Conservation (phyloP, 495 filamentous ascomycete genomes). For the Lepraria neglecta region DNA sequence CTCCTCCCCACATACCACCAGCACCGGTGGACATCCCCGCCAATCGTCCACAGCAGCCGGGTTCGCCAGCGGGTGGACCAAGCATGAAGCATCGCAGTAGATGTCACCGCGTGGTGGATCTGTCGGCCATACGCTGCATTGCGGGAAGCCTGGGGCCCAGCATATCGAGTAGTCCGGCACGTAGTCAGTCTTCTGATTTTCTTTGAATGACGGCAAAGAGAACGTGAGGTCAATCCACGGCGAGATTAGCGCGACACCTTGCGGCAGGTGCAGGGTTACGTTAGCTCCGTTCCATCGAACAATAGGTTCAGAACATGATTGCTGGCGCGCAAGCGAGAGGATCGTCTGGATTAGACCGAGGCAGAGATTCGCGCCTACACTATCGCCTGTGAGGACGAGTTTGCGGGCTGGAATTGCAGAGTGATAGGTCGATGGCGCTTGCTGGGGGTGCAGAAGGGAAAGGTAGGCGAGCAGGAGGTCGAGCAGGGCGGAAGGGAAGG, state of each 20-base stretch:
- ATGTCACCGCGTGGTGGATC: conserved; percentile 50
- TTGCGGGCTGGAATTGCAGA: background rate
- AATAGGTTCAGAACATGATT: too few species aligned
- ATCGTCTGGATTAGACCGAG: conserved; percentile 1
- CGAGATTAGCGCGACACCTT: background rate
- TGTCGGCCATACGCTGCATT: conserved; percentile 54
- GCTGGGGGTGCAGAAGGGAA: background rate
- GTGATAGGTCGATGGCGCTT: background rate
- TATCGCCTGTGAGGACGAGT: background rate
- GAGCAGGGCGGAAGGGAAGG: background rate
- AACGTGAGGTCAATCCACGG: background rate
- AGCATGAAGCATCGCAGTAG: conserved; percentile 49
- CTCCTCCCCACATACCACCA: conserved; percentile 57
- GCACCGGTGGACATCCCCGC: conserved; percentile 54
- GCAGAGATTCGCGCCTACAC: conserved; percentile 6
- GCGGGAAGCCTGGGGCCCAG: conserved; percentile 29
- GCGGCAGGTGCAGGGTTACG: background rate
- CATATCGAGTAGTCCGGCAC: background rate
- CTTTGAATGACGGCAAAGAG: background rate
- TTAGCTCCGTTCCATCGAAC: background rate
- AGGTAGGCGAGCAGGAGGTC: background rate
- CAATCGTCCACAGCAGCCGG: conserved; percentile 50
- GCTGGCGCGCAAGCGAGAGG: background rate
- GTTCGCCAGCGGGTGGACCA: conserved; percentile 57
- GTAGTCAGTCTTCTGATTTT: background rate